Conservation (phyloP, 345 rosid genomes). For the Linum usitatissimum region DNA sequence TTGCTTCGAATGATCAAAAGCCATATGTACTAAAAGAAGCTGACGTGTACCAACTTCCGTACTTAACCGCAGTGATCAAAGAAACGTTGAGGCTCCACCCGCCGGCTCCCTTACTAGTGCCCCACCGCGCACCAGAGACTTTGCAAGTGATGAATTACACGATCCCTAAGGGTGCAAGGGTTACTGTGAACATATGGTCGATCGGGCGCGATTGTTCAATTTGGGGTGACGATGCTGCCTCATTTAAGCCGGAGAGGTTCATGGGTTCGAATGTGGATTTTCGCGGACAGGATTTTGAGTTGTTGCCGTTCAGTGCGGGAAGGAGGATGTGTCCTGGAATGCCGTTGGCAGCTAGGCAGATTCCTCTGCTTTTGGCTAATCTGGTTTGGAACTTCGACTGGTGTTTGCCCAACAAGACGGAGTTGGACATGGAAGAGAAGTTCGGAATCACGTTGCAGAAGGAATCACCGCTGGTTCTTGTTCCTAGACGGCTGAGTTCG, state of each 20-base stretch:
- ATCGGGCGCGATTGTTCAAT: neutral
- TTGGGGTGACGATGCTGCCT: neutral
- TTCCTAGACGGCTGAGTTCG: neutral
- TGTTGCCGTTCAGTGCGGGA: neutral
- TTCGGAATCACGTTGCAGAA: constrained; percentile 3
- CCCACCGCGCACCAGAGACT: neutral
- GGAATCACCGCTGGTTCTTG: neutral
- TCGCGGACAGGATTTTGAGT: neutral
- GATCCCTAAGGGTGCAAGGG: neutral
- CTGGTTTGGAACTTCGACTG: neutral
- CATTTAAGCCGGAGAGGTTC: constrained; percentile 8
- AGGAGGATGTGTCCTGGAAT: constrained; percentile 1
- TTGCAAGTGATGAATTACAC: constrained; percentile 3
- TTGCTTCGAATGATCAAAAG: neutral
- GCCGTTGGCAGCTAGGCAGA: neutral
- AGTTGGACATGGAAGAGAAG: neutral
- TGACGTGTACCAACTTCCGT: neutral
- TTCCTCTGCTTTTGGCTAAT: neutral
- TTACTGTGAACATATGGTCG: neutral
- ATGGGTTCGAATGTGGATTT: neutral
- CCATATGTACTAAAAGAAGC: neutral
- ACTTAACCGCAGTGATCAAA: neutral
- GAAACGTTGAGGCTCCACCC: constrained; percentile 8
- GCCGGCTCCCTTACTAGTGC: neutral
- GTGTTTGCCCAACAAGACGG: neutral